Evolutionary conservation across 441 rosid genomes (phyloP).

Genomic region (Theobroma grandiflorum): DNA sequence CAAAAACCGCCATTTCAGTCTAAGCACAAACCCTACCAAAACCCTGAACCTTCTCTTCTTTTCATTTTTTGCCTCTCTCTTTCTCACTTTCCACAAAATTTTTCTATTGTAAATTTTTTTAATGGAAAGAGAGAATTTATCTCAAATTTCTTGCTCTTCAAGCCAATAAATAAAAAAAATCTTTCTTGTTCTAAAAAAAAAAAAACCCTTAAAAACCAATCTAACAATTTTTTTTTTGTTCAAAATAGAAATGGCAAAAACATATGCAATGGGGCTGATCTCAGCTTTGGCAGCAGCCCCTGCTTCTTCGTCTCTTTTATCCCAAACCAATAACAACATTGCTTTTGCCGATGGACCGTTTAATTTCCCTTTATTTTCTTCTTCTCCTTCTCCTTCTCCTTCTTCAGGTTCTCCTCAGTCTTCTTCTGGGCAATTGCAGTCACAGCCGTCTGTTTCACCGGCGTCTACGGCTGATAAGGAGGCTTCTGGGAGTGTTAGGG

Average conservation of each 20-base stretch:
- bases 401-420: constrained; percentile 43
- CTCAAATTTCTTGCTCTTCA: constrained; percentile 49
- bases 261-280: constrained; percentile 61
- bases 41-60: constrained; percentile 42
- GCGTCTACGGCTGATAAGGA: constrained; percentile 35
- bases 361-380: constrained; percentile 43
- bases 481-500: constrained; percentile 48
- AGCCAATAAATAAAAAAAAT: constrained; percentile 25
- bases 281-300: constrained; percentile 77
- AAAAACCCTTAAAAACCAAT: constrained; percentile 1
- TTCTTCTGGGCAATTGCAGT: constrained; percentile 18
- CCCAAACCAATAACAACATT: constrained; percentile 36
- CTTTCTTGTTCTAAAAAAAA: constrained; percentile 19
- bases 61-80: neutral
- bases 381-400: constrained; percentile 34
- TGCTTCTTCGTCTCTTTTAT: constrained; percentile 41
- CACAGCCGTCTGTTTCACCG: constrained; percentile 46
- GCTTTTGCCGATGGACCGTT: constrained; percentile 68
- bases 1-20: neutral
- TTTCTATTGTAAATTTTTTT: too few relatives aligned
- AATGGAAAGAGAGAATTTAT: constrained; percentile 29
- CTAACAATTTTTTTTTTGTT: neutral
- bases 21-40: constrained; percentile 66
- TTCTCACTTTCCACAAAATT: neutral
- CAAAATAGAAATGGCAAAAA: constrained; percentile 55